phyloP scores from a whole-genome alignment of 192 early-diverging fungal species.

The Lunasporangiospora selenospora region DNA sequence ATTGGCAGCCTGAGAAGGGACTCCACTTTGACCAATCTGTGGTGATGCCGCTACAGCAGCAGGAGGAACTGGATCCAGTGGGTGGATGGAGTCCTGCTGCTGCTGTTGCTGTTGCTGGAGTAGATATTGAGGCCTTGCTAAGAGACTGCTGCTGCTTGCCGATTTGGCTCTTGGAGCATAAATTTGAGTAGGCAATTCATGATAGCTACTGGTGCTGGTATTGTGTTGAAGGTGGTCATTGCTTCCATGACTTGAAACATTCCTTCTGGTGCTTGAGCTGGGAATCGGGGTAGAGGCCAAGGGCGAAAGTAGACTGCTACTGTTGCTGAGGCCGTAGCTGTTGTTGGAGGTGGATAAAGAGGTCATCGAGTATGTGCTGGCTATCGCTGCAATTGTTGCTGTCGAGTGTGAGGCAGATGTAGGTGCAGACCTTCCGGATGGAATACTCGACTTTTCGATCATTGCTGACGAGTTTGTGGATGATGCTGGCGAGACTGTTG shows the following conservation, averaged over 20 bases:
- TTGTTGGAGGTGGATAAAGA: no score
- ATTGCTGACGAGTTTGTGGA: conserved; percentile 19
- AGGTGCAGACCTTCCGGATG: no score
- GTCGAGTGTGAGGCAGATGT: no score
- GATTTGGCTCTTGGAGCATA: background rate
- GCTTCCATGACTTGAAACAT: no score
- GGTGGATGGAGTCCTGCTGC: conserved; percentile 20
- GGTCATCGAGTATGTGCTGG: no score
- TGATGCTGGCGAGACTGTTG: conserved; percentile 20
- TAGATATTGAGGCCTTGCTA: no score
- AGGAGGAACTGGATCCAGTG: conserved; percentile 10
- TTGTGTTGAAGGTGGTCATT: no score
- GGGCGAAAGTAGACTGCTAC: background rate
- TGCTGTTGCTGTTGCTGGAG: background rate
- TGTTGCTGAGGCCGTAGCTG: no score
- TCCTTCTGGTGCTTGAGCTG: no score
- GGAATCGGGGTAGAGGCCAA: background rate
- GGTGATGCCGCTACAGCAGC: background rate
- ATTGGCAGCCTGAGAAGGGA: background rate
- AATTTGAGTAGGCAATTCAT: background rate
- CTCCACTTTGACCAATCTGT: background rate
- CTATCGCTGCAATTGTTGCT: no score
- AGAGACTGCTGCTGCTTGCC: no score
- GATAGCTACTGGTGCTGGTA: no score
- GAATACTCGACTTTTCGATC: conserved; percentile 5